These are phyloP conservation scores for Sugiyamaella mastotermitis DNA, from an alignment of 805 yeast genomes.

Conservation along the genomic window DNA sequence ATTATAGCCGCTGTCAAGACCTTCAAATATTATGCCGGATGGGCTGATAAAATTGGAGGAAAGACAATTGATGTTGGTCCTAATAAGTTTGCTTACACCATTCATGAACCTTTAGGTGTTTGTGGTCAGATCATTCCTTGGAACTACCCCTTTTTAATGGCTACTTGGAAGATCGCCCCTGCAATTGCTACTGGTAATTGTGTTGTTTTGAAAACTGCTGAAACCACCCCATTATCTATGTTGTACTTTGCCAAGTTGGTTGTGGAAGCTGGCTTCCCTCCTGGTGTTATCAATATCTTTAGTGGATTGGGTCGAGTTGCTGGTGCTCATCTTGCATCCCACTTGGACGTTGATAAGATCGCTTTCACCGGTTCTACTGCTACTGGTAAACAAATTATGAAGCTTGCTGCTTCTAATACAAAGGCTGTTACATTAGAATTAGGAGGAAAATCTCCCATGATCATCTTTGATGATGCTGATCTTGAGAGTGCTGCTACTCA, in stretches of 20 bases:
- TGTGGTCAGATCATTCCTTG: constrained; percentile 68
- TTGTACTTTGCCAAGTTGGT: constrained; percentile 54
- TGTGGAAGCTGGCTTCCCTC: constrained; percentile 65
- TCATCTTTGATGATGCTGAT: constrained; percentile 82
- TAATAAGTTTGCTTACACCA: constrained; percentile 59
- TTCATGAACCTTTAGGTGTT: constrained; percentile 61
- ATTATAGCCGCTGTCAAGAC: constrained; percentile 39
- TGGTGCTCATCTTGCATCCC: constrained; percentile 62
- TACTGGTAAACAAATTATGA: constrained; percentile 76
- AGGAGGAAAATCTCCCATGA: constrained; percentile 94
- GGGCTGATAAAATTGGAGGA: constrained; percentile 65
- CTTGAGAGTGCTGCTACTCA: constrained; percentile 66
- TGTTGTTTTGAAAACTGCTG: constrained; percentile 67
- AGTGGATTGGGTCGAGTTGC: constrained; percentile 65
- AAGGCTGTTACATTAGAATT: constrained; percentile 88
- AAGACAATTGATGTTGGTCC: constrained; percentile 54
- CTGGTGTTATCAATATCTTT: constrained; percentile 68
- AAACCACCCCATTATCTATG: constrained; percentile 67
- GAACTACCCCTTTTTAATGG: constrained; percentile 68
- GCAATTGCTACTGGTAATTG: constrained; percentile 78
- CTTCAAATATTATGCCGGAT: constrained; percentile 65
- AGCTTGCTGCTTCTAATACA: constrained; percentile 62
- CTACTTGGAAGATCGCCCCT: constrained; percentile 77
- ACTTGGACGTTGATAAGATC: constrained; percentile 67
- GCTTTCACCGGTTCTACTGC: constrained; percentile 95